These are phyloP conservation scores for Fusarium sterilihyphosum DNA, from an alignment of 2,329 filamentous ascomycete species.

Conservation along the genomic window DNA sequence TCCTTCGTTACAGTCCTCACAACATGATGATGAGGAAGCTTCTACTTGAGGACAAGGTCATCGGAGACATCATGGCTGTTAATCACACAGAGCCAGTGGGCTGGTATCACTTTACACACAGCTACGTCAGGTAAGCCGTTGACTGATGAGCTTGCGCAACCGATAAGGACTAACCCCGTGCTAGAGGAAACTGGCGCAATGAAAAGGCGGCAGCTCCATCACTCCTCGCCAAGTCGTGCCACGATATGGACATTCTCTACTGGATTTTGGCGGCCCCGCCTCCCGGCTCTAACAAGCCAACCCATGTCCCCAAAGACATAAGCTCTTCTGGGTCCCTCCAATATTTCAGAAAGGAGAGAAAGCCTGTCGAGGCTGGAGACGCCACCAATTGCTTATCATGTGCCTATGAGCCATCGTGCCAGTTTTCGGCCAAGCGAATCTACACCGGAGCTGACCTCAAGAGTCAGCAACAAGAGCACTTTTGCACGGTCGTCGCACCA, in stretches of 20 bases:
- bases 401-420: neutral
- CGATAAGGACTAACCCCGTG: neutral
- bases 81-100: neutral
- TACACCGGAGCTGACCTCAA: neutral
- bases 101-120: neutral
- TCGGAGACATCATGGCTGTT: neutral
- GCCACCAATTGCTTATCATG: neutral
- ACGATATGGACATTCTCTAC: neutral
- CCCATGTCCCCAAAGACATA: neutral
- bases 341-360: neutral
- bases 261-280: neutral
- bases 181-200: neutral
- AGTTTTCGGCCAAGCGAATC: neutral
- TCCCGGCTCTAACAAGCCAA: neutral
- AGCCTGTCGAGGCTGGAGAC: neutral
- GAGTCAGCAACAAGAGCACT: neutral
- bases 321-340: neutral
- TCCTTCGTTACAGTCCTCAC: neutral
- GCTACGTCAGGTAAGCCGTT: neutral
- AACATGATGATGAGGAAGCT: neutral
- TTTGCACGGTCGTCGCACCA: neutral
- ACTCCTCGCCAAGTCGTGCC: neutral
- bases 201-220: neutral
- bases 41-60: neutral
- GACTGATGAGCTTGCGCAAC: fast-evolving